Evolutionary conservation across 257 asterid species (phyloP), one percentile per base, ranked within the genome.

Genomic region (Plantago major): DNA sequence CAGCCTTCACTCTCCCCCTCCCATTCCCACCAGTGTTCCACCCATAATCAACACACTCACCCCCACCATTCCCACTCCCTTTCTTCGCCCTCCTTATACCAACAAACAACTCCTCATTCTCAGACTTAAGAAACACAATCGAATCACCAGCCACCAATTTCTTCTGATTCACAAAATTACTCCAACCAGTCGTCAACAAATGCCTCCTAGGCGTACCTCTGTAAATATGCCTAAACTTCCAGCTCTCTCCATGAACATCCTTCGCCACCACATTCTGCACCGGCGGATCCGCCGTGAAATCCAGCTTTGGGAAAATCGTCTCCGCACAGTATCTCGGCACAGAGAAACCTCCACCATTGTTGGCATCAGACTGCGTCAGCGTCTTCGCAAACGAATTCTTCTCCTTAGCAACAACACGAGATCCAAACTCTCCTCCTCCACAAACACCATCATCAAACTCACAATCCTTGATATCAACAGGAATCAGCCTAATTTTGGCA

Each of bases 181-280:
- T 84, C 92, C 91, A 84, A 5, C 91, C 91, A 13, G 88, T 84
- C 14, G 91, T 84, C 69, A 84, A 71, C 75, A 84, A 73, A 76
- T 84, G 92, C 73, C 92, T 73, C 71, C 88, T 71, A 0, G 92
- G 92, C 3, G 92, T 81, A 15, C 92, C 92, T 43, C 92, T 56
- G 54, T 74, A 84, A 6, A 84, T 81, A 65, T 84, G 92, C 76
- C 86, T 79, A 70, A 84, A 84, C 78, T 81, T 81, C 92, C 92
- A 84, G 43, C 72, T 73, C 40, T 66, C 81, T 5, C 89, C 89
- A 54, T 82, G 89, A 33, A 82, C 85, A 61, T 82, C 85, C 55
- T 77, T 77, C 1, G 78, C 83, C 12, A 71, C 66, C 40, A 82
- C 76, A 58, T 75, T 82, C 73, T 82, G 89, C 64, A 82, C 83